phyloP scores from a whole-genome alignment of 2,329 filamentous ascomycete genomes.

The Didymella pinodella region DNA sequence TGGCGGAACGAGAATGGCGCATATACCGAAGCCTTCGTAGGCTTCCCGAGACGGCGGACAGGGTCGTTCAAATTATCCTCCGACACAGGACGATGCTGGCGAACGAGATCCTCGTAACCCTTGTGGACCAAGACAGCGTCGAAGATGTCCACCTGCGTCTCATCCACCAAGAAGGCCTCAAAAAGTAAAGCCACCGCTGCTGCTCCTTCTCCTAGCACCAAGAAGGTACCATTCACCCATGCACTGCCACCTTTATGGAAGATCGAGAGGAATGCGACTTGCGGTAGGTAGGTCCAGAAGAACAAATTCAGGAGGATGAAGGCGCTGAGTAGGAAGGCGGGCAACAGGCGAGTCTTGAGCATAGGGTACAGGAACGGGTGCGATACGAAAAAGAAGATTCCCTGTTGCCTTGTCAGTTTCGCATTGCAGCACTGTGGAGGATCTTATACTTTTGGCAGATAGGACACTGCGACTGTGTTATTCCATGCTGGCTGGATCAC shows the following conservation, averaged over 20 bases:
- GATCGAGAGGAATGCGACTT: conserved; percentile 86
- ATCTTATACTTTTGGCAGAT: conserved; percentile 42
- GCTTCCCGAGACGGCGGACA: conserved; percentile 82
- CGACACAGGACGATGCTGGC: conserved; percentile 62
- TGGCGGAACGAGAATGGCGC: conserved; percentile 91
- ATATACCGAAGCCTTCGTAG: conserved; percentile 78
- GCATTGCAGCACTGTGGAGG: not conserved
- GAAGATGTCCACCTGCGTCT: conserved; percentile 80
- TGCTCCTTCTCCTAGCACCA: conserved; percentile 75
- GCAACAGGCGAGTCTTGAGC: conserved; percentile 77
- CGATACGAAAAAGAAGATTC: conserved; percentile 80
- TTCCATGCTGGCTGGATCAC: conserved; percentile 41
- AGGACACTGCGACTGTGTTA: conserved; percentile 38
- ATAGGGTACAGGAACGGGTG: conserved; percentile 85
- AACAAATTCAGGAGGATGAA: conserved; percentile 88
- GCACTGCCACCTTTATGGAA: conserved; percentile 83
- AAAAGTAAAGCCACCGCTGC: conserved; percentile 67
- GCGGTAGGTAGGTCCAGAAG: conserved; percentile 84
- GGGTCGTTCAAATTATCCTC: conserved; percentile 73
- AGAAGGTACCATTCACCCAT: conserved; percentile 87
- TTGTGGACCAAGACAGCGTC: conserved; percentile 78
- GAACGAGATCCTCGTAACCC: conserved; percentile 67
- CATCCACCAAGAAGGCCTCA: conserved; percentile 66
- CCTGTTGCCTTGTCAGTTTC: conserved; percentile 55
- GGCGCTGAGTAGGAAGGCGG: conserved; percentile 80